These are phyloP conservation scores for Cruciata laevipes DNA, from an alignment of 257 asterid species.

Conservation along the genomic window DNA sequence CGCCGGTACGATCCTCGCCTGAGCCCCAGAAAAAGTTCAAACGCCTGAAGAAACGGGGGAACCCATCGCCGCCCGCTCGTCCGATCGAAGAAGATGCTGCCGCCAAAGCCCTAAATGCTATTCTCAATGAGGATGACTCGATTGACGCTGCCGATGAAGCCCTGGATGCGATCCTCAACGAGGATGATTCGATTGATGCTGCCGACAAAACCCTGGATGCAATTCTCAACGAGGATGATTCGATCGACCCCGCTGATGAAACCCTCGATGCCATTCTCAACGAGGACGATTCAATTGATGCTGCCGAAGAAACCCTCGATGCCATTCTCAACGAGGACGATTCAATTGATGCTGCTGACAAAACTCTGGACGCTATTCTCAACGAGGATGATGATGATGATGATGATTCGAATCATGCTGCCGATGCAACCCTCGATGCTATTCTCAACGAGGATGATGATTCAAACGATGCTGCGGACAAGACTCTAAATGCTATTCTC, in stretches of 20 bases:
- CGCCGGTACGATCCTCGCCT: constrained; percentile 32
- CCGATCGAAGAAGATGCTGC: constrained; percentile 11
- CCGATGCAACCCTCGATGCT: not conserved
- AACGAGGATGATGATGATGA: not conserved
- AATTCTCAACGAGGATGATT: constrained; percentile 23
- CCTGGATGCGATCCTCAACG: constrained; percentile 15
- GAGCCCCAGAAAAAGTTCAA: constrained; percentile 42
- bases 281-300: constrained; percentile 21
- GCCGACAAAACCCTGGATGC: constrained; percentile 13
- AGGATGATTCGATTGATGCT: constrained; percentile 20
- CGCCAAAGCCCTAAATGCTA: constrained; percentile 15
- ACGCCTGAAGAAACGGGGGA: constrained; percentile 66
- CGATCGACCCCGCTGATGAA: not conserved
- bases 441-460: not conserved
- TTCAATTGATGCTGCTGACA: no score
- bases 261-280: constrained; percentile 7
- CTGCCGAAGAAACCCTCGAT: not conserved
- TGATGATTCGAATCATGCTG: not conserved
- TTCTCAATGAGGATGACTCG: constrained; percentile 22
- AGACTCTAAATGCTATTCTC: constrained; percentile 14
- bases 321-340: no score
- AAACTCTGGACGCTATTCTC: no score
- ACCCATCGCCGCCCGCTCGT: constrained; percentile 10
- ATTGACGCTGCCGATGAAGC: not conserved
- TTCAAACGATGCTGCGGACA: constrained; percentile 6